Evolutionary conservation across 257 asterid genomes (phyloP), one percentile per base, ranked within the genome.

Genomic region (Petunia secreta): DNA sequence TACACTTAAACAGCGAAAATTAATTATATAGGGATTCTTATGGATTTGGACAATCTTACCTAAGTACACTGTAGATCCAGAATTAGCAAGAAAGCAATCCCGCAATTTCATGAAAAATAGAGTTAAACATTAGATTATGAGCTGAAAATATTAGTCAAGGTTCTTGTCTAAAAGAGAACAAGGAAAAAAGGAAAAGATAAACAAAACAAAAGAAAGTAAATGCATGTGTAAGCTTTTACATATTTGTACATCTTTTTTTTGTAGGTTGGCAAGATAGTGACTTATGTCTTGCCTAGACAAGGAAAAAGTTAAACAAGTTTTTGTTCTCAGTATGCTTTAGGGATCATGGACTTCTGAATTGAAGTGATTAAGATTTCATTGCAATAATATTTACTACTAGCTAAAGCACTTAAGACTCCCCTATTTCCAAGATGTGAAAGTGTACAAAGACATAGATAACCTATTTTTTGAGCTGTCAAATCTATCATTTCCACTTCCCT

Each of bases 31-130:
- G 13, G 8, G 9, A 15, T 1, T 10, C 13, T 34, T 4, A 5
- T 25, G 58, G 25, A 6, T 15, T n/a, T 50, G 60, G 11, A 68
- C 54, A 46, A 48, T 83, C 92, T 80, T 86, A 96, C 99, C 99
- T 81, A 96, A 88, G 81, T 96, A 96, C 25, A 96, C 99, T 96
- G 95, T 74, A 85, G 76, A 58, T 84, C 46, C 82, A 64, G 40
- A 36, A 64, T 78, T 73, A 80, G 64, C 83, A 78, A 82, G 50
- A 84, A 85, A 83, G 63, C n/a, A 2, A 77, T 63, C 6, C 74
- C 87, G 73, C 84, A 82, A 48, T 50, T 64, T 67, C 87, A 89
- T 88, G 90, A 90, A 87, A 85, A 43, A 86, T 57, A 16, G 66
- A 75, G 7, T 1, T 10, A 38, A 64, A 80, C 10, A 63, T 40